Evolutionary conservation across 768 basidiomycete genomes (phyloP).

Genomic region (Amanita rubescens): DNA sequence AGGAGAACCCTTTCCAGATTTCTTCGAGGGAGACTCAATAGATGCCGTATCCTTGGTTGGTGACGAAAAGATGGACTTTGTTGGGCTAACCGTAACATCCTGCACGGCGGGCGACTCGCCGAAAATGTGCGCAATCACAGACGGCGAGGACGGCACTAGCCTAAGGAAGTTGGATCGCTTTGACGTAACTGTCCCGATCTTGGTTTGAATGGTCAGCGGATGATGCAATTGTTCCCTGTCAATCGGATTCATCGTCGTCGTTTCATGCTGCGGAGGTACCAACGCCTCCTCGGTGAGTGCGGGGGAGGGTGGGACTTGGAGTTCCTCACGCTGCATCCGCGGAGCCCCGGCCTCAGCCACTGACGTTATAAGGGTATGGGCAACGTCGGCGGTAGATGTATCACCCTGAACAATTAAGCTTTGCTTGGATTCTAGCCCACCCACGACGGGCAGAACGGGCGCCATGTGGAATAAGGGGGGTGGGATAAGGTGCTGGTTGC

Average conservation of each 20-base stretch:
- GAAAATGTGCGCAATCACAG: conserved; percentile 14
- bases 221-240: not conserved
- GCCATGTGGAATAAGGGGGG: conserved; percentile 5
- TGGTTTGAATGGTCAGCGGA: not conserved
- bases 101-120: not conserved
- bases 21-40: not conserved
- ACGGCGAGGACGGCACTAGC: conserved; percentile 5
- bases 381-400: not conserved
- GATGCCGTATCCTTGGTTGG: not conserved
- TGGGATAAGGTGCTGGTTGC: conserved; percentile 7
- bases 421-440: not conserved
- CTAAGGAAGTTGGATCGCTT: not conserved
- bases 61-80: not conserved
- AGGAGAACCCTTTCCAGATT: conserved; percentile 1
- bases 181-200: not conserved
- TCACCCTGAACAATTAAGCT: not conserved
- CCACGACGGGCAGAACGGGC: not conserved
- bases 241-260: not conserved
- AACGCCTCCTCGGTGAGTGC: conserved; percentile 10
- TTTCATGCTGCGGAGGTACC: not conserved
- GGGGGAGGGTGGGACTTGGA: conserved; percentile 15
- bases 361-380: not conserved
- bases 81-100: not conserved
- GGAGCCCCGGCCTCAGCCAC: not conserved
- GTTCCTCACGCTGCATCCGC: not conserved